phyloP scores from a whole-genome alignment of 2,329 filamentous ascomycete species.

The Apiospora aurea region DNA sequence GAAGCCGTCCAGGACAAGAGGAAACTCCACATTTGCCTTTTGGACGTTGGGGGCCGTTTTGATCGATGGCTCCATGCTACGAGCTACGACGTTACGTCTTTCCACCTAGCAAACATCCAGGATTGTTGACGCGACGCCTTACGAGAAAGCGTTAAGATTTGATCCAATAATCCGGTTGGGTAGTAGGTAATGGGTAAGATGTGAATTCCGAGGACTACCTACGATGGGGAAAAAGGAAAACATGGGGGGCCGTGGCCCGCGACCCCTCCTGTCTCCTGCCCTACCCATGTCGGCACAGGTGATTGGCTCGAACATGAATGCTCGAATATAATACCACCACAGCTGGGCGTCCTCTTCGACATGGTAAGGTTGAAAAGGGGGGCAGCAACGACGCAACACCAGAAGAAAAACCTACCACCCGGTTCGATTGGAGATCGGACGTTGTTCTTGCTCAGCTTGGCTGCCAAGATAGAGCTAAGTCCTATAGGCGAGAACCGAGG shows the following conservation, averaged over 20 bases:
- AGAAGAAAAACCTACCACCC: neutral
- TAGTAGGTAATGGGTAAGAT: neutral
- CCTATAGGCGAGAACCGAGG: neutral
- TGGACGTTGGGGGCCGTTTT: neutral
- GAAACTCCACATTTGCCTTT: neutral
- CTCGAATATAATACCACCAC: neutral
- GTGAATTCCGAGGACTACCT: neutral
- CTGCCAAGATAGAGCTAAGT: neutral
- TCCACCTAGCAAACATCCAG: neutral
- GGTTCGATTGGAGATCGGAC: neutral
- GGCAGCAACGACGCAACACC: neutral
- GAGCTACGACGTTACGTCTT: neutral
- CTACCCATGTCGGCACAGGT: neutral
- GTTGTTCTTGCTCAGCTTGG: neutral
- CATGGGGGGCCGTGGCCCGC: neutral
- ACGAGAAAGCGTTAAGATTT: neutral
- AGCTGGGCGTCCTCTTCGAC: neutral
- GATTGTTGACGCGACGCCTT: neutral
- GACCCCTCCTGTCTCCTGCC: neutral
- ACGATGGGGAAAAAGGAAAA: neutral
- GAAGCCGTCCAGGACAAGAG: neutral
- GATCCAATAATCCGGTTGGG: neutral
- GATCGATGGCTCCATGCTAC: neutral
- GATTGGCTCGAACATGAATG: neutral
- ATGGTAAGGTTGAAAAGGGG: conserved; percentile 9